These are phyloP conservation scores for Vigna hirtella DNA, from an alignment of 306 rosid genomes.

Conservation along the genomic window DNA sequence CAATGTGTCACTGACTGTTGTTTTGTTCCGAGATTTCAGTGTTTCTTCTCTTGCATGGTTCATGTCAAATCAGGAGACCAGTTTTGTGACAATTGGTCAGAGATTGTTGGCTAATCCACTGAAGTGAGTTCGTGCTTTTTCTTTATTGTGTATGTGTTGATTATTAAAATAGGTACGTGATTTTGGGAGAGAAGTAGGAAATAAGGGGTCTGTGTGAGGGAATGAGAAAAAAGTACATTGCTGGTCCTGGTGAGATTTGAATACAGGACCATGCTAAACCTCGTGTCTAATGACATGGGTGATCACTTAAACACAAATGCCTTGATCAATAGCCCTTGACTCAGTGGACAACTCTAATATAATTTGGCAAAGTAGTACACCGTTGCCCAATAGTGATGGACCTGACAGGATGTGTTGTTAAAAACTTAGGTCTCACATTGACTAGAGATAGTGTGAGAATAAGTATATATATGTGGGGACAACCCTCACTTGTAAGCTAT, in stretches of 20 bases:
- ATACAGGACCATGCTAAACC: constrained; percentile 13
- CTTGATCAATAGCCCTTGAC: not conserved
- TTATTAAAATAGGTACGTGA: constrained; percentile 1
- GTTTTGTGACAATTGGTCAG: constrained; percentile 99
- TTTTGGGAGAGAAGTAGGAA: not conserved
- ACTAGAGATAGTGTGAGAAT: too few relatives aligned
- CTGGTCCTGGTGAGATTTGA: constrained; percentile 28
- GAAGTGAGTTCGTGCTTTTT: constrained; percentile 62
- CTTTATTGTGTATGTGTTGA: not conserved
- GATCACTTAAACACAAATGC: constrained; percentile 5
- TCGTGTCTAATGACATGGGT: constrained; percentile 19
- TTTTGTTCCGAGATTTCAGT: constrained; percentile 63
- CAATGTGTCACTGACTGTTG: constrained; percentile 42
- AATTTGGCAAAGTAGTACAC: constrained; percentile 3
- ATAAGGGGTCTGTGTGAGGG: constrained; percentile 18
- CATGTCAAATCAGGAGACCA: constrained; percentile 99
- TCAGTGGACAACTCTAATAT: constrained; percentile 3
- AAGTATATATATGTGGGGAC: too few relatives aligned
- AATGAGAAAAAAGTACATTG: not conserved
- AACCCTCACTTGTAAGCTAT: too few relatives aligned
- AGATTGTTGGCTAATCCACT: constrained; percentile 95
- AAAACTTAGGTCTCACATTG: too few relatives aligned
- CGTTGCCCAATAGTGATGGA: not conserved
- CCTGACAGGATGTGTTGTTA: too few relatives aligned
- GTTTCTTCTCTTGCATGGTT: constrained; percentile 99